Percentiles rank a stretch among this genome's conserved stretches.
Evolutionary conservation across 176 grass and related monocot genomes (phyloP).

Genomic region (Hordeum vulgare): MorexV3_pseudomolecules_assembly NC_058523.1:442046387-442046886

Average conservation of each 20-base stretch:
- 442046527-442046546: not conserved
- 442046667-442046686: conserved; percentile 37
- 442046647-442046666: conserved; percentile 66
- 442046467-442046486: not conserved
- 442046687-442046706: not conserved
- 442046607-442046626: conserved; percentile 27
- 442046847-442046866: not conserved
- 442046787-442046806: conserved; percentile 22
- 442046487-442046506: conserved; percentile 17
- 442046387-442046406: too few species aligned
- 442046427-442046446: too few species aligned
- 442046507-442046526: not conserved
- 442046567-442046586: conserved; percentile 7
- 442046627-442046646: conserved; percentile 35
- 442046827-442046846: conserved; percentile 25
- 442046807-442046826: conserved; percentile 44
- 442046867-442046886: not conserved
- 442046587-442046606: conserved; percentile 1
- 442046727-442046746: not conserved
- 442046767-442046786: conserved; percentile 34
- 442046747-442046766: conserved; percentile 12
- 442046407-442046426: too few species aligned
- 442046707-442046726: conserved; percentile 13
- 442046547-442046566: not conserved
- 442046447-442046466: not conserved